A percentile compares a stretch with the other conserved stretches of the same genome.
These are phyloP conservation scores for Pseudovirgaria hyperparasitica DNA, from an alignment of 2,329 filamentous ascomycete species.

Conservation along the genomic window DNA sequence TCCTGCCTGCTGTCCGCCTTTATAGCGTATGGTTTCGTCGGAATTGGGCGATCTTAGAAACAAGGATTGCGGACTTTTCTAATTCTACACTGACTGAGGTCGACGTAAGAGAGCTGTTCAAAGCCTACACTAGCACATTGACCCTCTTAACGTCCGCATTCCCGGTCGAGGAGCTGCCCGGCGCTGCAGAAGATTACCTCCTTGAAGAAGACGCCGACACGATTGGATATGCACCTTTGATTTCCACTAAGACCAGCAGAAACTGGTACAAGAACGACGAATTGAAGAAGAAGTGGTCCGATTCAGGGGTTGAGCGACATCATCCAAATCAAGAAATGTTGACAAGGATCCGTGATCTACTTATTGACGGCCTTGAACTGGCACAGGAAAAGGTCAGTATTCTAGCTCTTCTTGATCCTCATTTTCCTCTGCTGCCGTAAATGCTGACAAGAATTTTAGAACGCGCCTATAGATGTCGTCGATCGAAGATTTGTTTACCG, in stretches of 20 bases:
- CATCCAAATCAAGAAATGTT: conserved; percentile 53
- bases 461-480: conserved; percentile 36
- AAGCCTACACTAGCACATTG: conserved; percentile 49
- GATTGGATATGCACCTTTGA: conserved; percentile 50
- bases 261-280: conserved; percentile 38
- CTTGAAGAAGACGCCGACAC: conserved; percentile 57
- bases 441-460: too few relatives aligned
- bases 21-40: conserved; percentile 56
- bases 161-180: conserved; percentile 41
- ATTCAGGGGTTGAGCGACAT: conserved; percentile 37
- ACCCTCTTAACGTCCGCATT: conserved; percentile 48
- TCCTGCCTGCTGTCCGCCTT: conserved; percentile 51
- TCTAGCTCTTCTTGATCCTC: conserved; percentile 9
- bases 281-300: conserved; percentile 40
- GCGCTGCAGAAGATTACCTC: conserved; percentile 48
- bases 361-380: conserved; percentile 47
- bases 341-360: conserved; percentile 49
- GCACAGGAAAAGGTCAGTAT: conserved; percentile 34
- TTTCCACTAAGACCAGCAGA: conserved; percentile 34
- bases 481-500: conserved; percentile 39
- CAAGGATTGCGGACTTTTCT: conserved; percentile 41
- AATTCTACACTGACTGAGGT: conserved; percentile 41
- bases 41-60: conserved; percentile 40
- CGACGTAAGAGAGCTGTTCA: conserved; percentile 51
- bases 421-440: conserved; percentile 11